phyloP scores from a whole-genome alignment of 73 alveolate genomes.

The Effrenium voratum region DNA sequence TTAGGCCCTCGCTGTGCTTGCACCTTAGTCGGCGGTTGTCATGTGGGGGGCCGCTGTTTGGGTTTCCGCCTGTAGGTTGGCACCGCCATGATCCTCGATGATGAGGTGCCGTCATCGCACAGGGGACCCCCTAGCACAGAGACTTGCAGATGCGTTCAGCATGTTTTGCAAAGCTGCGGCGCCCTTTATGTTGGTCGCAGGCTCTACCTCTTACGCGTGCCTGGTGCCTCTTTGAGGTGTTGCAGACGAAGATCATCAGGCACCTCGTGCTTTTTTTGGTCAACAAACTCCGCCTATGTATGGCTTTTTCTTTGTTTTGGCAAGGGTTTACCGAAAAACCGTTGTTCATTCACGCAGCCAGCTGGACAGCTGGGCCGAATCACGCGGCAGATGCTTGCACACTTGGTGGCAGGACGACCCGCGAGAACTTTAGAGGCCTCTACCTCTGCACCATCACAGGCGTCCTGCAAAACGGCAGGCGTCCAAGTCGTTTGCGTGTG shows the following conservation, averaged over 20 bases:
- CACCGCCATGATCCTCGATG: constrained; percentile 80
- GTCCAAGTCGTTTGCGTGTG: no score
- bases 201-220: constrained; percentile 72
- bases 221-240: constrained; percentile 73
- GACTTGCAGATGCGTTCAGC: neutral
- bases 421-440: constrained; percentile 62
- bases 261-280: neutral
- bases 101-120: neutral
- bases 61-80: constrained; percentile 87
- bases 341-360: no score
- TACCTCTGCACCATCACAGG: constrained; percentile 71
- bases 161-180: neutral
- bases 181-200: neutral
- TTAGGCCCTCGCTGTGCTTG: neutral
- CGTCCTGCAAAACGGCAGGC: constrained; percentile 55
- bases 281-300: no score
- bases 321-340: no score
- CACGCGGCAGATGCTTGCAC: no score
- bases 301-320: no score
- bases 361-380: no score
- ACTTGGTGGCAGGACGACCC: constrained; percentile 32
- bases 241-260: constrained; percentile 89
- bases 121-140: neutral
- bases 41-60: no score
- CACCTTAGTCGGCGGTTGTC: no score